phyloP scores from a whole-genome alignment of 2,329 filamentous ascomycete species.

The Thelonectria rubi region DNA sequence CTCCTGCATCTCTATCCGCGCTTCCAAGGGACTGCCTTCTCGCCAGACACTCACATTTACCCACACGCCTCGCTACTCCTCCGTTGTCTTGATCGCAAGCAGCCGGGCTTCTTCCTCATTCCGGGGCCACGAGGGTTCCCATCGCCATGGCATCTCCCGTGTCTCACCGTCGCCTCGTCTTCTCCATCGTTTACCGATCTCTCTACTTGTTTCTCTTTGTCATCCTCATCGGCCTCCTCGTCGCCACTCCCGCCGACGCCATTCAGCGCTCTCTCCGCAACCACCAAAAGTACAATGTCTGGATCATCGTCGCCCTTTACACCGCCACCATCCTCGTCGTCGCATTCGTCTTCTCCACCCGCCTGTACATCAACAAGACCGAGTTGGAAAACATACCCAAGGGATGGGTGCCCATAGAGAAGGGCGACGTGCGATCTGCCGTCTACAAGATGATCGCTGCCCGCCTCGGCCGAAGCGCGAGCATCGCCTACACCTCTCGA shows the following conservation, averaged over 20 bases:
- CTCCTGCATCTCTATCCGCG: constrained; percentile 22
- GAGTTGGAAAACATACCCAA: constrained; percentile 86
- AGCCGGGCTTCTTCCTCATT: not conserved
- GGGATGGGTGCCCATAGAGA: constrained; percentile 84
- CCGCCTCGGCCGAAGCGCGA: constrained; percentile 78
- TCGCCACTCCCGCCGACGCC: constrained; percentile 82
- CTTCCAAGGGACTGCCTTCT: constrained; percentile 26
- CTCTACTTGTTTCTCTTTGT: constrained; percentile 81
- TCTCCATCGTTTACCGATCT: constrained; percentile 82
- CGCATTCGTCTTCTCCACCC: constrained; percentile 78
- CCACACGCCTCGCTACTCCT: constrained; percentile 10
- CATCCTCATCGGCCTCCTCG: constrained; percentile 75
- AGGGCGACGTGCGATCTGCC: constrained; percentile 78
- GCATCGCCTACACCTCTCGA: constrained; percentile 75
- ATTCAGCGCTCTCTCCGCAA: constrained; percentile 79
- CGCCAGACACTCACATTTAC: constrained; percentile 2
- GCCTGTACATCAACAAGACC: constrained; percentile 87
- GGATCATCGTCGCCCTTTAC: constrained; percentile 81
- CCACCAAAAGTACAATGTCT: constrained; percentile 78
- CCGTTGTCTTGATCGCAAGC: not conserved
- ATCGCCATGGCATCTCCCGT: constrained; percentile 45
- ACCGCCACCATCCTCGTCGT: constrained; percentile 75
- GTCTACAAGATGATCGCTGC: constrained; percentile 80
- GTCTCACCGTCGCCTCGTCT: constrained; percentile 64
- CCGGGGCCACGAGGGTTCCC: constrained; percentile 7